Percentiles rank a stretch among this genome's conserved stretches.
These are phyloP conservation scores for Lichtheimia ramosa DNA, from an alignment of 371 early-diverging fungal species.

Conservation along the genomic window DNA sequence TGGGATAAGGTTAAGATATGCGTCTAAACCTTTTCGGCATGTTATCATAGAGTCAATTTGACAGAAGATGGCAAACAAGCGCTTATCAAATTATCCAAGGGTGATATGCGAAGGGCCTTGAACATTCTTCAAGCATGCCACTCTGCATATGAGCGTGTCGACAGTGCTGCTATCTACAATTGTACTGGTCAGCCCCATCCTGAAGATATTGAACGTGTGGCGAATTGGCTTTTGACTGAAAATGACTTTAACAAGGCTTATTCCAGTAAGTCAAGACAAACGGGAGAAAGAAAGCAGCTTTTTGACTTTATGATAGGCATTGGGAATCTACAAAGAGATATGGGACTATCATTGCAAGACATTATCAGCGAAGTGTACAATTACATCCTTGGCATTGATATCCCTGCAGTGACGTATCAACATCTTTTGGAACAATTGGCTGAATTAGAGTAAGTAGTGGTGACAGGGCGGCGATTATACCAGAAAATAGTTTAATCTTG, in stretches of 20 bases:
- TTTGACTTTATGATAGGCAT: constrained; percentile 53
- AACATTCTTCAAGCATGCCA: constrained; percentile 94
- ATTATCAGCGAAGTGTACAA: constrained; percentile 78
- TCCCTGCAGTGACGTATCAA: constrained; percentile 66
- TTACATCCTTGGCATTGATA: constrained; percentile 60
- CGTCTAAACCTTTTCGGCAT: not conserved
- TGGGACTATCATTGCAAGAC: constrained; percentile 89
- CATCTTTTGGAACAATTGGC: constrained; percentile 78
- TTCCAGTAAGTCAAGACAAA: constrained; percentile 50
- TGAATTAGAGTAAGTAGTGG: constrained; percentile 89
- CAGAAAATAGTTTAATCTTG: not conserved
- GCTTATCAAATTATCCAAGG: constrained; percentile 78
- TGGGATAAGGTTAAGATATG: not conserved
- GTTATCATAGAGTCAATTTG: constrained; percentile 67
- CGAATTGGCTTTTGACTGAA: constrained; percentile 78
- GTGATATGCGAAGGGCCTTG: constrained; percentile 97
- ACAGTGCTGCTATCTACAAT: constrained; percentile 80
- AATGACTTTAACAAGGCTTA: constrained; percentile 79
- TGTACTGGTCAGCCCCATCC: constrained; percentile 94
- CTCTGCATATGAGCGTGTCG: constrained; percentile 78
- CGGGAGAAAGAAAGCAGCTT: not conserved
- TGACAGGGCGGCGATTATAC: constrained; percentile 3
- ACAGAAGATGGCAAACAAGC: constrained; percentile 82
- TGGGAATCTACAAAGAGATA: constrained; percentile 69
- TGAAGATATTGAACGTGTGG: constrained; percentile 78